Percentiles rank a stretch among this genome's conserved stretches.
These are phyloP conservation scores for Diplocarpon mali DNA, from an alignment of 2,329 filamentous ascomycete species.

Conservation along the genomic window DNA sequence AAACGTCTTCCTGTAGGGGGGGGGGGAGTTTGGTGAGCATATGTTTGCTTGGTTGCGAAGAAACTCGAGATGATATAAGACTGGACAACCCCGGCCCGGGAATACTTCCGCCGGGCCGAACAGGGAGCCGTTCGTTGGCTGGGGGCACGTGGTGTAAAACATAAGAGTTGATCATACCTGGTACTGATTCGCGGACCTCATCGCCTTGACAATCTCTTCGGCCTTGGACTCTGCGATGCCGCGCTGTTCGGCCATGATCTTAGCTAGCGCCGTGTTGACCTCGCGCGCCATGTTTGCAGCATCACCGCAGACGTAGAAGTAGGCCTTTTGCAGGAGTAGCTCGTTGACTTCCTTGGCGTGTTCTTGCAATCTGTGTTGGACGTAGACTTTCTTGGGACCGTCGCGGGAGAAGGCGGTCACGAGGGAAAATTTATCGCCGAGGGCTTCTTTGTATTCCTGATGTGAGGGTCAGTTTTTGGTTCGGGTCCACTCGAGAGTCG, in stretches of 20 bases:
- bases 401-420: slow-evolving; percentile 95
- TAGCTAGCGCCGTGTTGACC: slow-evolving; percentile 74
- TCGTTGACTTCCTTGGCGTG: slow-evolving; percentile 75
- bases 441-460: slow-evolving; percentile 69
- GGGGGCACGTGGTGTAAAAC: too few relatives aligned
- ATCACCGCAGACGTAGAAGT: slow-evolving; percentile 97
- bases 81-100: too few relatives aligned
- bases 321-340: slow-evolving; percentile 74
- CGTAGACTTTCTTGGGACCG: slow-evolving; percentile 79
- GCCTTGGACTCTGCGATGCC: slow-evolving; percentile 76
- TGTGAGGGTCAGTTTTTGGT: neutral
- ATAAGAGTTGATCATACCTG: slow-evolving; percentile 47
- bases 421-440: slow-evolving; percentile 83
- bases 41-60: slow-evolving; percentile 1
- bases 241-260: slow-evolving; percentile 78
- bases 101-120: too few relatives aligned
- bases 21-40: slow-evolving; percentile 2
- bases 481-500: neutral
- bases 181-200: slow-evolving; percentile 91
- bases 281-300: slow-evolving; percentile 95
- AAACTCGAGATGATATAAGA: neutral
- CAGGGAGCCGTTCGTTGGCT: too few relatives aligned
- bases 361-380: slow-evolving; percentile 86
- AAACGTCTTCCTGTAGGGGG: slow-evolving; percentile 6
- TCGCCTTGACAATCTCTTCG: slow-evolving; percentile 93